A percentile compares a stretch with the other conserved stretches of the same genome.
Evolutionary conservation across 225 moss, liverwort and hornwort species (phyloP).

Genomic region (Bryum argenteum): DNA sequence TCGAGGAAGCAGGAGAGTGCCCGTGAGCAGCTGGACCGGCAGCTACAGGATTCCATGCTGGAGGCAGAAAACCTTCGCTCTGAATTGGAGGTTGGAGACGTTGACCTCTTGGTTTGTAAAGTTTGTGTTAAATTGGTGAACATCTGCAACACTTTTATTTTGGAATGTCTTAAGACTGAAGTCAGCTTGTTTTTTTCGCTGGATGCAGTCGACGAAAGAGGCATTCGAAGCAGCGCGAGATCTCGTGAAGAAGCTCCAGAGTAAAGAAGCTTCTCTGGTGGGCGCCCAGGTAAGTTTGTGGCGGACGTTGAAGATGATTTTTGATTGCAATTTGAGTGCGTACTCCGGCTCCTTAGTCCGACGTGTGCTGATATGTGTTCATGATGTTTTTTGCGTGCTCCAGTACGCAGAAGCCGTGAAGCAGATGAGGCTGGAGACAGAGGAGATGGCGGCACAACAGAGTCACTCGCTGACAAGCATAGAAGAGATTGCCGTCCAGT

Average conservation of each 20-base stretch:
- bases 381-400: constrained; percentile 12
- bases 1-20: constrained; percentile 41
- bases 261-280: constrained; percentile 64
- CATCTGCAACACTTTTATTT: not conserved
- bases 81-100: constrained; percentile 66
- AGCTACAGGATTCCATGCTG: constrained; percentile 56
- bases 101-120: not conserved
- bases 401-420: constrained; percentile 66
- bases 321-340: not conserved
- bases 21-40: constrained; percentile 50
- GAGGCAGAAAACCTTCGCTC: constrained; percentile 54
- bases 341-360: not conserved
- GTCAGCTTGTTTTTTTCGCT: not conserved
- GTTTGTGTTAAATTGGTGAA: not conserved
- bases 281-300: constrained; percentile 50
- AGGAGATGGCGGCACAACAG: constrained; percentile 64
- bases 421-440: constrained; percentile 62
- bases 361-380: not conserved
- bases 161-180: not conserved
- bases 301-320: not conserved
- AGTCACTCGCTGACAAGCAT: constrained; percentile 65
- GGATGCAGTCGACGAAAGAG: constrained; percentile 53
- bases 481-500: constrained; percentile 66
- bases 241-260: constrained; percentile 52
- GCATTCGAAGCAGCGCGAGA: constrained; percentile 52